Conservation (phyloP, 2,329 filamentous ascomycete genomes). For the Lasiodiplodia theobromae region DNA sequence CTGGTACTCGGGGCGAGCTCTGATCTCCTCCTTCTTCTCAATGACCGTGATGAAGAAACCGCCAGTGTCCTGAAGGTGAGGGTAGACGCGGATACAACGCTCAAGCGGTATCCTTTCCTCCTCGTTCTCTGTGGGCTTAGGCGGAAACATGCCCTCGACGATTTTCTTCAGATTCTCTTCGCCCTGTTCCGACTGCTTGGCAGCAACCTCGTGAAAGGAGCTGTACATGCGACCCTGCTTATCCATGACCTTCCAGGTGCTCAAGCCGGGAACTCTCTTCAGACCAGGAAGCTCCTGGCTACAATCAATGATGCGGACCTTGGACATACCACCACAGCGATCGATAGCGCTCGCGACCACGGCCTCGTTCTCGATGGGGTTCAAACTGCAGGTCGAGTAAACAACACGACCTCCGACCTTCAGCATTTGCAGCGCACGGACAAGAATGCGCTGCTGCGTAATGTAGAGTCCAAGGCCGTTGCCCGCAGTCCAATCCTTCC, state of each 20-base stretch:
- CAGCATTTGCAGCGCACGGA: conserved; percentile 91
- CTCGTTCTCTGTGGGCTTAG: conserved; percentile 60
- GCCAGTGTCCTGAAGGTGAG: conserved; percentile 94
- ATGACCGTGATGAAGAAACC: conserved; percentile 97
- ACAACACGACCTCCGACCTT: conserved; percentile 94
- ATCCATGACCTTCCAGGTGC: conserved; percentile 89
- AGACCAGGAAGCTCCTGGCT: conserved; percentile 77
- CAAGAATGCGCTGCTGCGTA: conserved; percentile 88
- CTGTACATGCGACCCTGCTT: conserved; percentile 80
- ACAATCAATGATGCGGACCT: conserved; percentile 86
- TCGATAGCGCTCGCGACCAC: conserved; percentile 88
- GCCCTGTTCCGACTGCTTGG: conserved; percentile 62
- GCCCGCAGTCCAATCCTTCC: conserved; percentile 92
- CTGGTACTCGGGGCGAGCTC: conserved; percentile 35
- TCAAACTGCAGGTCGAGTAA: conserved; percentile 99
- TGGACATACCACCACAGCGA: conserved; percentile 81
- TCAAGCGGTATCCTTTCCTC: conserved; percentile 75
- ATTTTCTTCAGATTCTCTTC: conserved; percentile 69
- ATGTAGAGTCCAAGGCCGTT: conserved; percentile 86
- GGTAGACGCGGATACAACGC: conserved; percentile 91
- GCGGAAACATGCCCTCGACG: conserved; percentile 83
- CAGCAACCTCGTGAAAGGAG: conserved; percentile 81
- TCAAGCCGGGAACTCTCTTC: conserved; percentile 78
- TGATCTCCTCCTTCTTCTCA: conserved; percentile 87
- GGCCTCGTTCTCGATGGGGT: conserved; percentile 96